phyloP scores from a whole-genome alignment of 2,329 filamentous ascomycete genomes.

The Beauveria rudraprayagi region DNA sequence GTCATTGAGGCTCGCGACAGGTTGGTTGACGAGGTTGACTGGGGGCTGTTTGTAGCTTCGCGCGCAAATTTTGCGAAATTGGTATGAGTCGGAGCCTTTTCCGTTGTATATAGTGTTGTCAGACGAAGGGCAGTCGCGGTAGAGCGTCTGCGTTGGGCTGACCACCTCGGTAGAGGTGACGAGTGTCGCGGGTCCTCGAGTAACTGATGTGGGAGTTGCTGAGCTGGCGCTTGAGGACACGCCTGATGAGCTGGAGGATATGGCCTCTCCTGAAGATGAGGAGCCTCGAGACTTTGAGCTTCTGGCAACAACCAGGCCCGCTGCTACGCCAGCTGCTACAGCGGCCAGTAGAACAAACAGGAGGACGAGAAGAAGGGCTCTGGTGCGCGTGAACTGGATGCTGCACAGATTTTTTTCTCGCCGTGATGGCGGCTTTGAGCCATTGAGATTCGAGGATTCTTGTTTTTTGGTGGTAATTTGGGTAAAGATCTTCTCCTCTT shows the following conservation, averaged over 20 bases:
- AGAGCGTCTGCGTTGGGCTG: conserved; percentile 6
- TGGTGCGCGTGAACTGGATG: background rate
- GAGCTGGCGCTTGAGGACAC: background rate
- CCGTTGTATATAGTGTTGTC: conserved; percentile 11
- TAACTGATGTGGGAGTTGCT: background rate
- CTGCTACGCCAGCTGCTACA: background rate
- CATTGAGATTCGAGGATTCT: background rate
- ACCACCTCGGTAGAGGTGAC: background rate
- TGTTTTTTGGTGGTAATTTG: background rate
- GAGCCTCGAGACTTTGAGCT: background rate
- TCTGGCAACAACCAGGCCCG: background rate
- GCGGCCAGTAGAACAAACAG: background rate
- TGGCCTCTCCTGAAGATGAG: background rate
- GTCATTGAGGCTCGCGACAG: conserved; percentile 10
- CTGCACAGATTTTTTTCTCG: background rate
- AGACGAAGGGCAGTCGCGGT: conserved; percentile 13
- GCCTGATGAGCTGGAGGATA: background rate
- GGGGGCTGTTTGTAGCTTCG: background rate
- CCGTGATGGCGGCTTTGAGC: background rate
- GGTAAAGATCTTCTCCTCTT: background rate
- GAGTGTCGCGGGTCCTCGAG: background rate
- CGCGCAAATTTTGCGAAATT: conserved; percentile 13
- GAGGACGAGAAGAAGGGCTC: background rate
- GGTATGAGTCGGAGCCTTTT: background rate
- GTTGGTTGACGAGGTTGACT: conserved; percentile 5